Percentiles rank a stretch among this genome's conserved stretches.
phyloP scores from a whole-genome alignment of 139 green algal genomes.

The Closterium sp. region DNA sequence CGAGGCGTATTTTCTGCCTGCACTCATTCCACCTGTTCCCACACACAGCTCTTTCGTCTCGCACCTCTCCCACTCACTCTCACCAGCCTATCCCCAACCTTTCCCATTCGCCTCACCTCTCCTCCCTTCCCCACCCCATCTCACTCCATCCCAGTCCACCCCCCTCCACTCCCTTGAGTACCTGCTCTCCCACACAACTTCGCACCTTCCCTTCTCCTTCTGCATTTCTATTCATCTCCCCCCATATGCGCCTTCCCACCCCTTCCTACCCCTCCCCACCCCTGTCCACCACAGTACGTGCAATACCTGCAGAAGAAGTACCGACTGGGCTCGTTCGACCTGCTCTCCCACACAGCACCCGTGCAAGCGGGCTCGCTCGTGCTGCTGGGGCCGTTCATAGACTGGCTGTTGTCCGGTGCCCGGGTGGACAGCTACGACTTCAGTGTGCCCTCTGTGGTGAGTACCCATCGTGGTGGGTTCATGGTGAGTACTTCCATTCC shows the following conservation, averaged over 20 bases:
- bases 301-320: conserved; percentile 65
- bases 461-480: background rate
- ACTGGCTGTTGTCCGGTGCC: conserved; percentile 60
- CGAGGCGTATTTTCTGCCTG: too few relatives aligned
- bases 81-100: too few relatives aligned
- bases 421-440: conserved; percentile 71
- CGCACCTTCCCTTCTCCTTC: conserved; percentile 55
- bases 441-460: conserved; percentile 52
- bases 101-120: too few relatives aligned
- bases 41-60: too few relatives aligned
- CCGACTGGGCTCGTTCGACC: conserved; percentile 73
- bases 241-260: background rate
- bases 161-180: too few relatives aligned
- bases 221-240: too few relatives aligned
- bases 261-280: too few relatives aligned
- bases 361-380: conserved; percentile 71
- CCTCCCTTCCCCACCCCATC: too few relatives aligned
- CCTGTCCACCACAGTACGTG: background rate
- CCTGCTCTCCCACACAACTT: background rate
- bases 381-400: conserved; percentile 71
- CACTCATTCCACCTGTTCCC: too few relatives aligned
- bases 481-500: background rate
- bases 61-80: too few relatives aligned
- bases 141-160: too few relatives aligned
- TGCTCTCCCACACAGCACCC: conserved; percentile 81